Evolutionary conservation across 2,329 filamentous ascomycete genomes (phyloP).

Genomic region (Mariannaea elegans): DNA sequence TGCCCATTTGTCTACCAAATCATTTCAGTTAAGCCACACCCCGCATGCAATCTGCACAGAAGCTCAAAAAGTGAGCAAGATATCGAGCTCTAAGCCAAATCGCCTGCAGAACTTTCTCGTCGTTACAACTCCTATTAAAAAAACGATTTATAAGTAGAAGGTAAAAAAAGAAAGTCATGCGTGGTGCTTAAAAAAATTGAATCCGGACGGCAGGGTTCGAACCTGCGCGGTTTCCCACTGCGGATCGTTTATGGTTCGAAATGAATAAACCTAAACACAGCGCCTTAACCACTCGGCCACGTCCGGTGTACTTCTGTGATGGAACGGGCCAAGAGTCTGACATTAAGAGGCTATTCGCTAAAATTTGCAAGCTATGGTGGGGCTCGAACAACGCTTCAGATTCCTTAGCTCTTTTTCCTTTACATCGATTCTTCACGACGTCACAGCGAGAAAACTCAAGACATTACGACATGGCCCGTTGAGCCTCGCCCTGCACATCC

Average conservation of each 20-base stretch:
- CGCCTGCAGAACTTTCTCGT: too few species aligned
- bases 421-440: too few species aligned
- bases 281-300: constrained; percentile 67
- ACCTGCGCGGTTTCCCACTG: constrained; percentile 58
- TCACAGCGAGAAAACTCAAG: not conserved
- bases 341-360: not conserved
- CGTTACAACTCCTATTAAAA: too few species aligned
- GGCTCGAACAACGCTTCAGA: not conserved
- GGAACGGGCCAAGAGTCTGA: not conserved
- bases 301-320: constrained; percentile 42
- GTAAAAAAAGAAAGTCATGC: not conserved
- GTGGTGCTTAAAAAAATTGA: constrained; percentile 30
- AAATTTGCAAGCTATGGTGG: not conserved
- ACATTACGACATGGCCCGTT: not conserved
- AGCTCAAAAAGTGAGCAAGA: too few species aligned
- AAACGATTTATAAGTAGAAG: too few species aligned
- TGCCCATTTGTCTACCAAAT: too few species aligned
- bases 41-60: too few species aligned
- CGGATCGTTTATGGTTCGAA: constrained; percentile 42
- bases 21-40: too few species aligned
- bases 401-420: too few species aligned
- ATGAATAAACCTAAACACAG: constrained; percentile 58
- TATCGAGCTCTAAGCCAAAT: too few species aligned
- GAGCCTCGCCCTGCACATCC: too few species aligned
- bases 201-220: constrained; percentile 61